Base-by-base conservation (phyloP, 176 grass and related monocot species). In the bread wheat (Triticum aestivum) region DNA sequence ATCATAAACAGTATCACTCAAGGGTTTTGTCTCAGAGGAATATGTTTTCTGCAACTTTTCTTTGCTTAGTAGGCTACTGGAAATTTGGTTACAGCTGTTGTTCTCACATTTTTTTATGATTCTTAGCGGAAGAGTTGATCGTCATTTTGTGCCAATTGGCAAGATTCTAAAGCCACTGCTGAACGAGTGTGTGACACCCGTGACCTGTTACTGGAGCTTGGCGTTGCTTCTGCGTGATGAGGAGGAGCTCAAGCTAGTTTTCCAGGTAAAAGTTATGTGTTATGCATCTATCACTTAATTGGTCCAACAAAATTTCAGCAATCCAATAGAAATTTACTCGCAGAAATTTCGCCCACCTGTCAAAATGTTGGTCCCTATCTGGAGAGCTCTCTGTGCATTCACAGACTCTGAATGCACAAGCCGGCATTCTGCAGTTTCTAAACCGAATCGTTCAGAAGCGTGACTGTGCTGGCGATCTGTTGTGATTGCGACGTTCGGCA, bases 121-220 rank as follows among this genome's bases (percentile, higher is more conserved):
- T 64, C 61, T 87, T 90, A 94, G 95, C 11, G 92, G 95, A 75
- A 97, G 76, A 93, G 86, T 88, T 82, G 29, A 88, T 77, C 88
- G 61, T 17, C 85, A 33, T 65, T 97, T 97, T 89, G 82, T 95
- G 80, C 93, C 90, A 75, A 83, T 99, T 56, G 87, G 87, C 58
- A 99, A 94, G 79, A 91, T 96, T 87, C 56, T 93, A 26, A 99
- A 91, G 77, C 88, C 86, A 42, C 21, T 96, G 47, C 42, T 99
- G 72, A 99, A 91, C 75, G 89, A 96, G 77, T 93, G 92, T 4
- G 83, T 95, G 82, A 92, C 87, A 41, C 93, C 89, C 5, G 87
- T 95, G 34, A 91, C 91, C 82, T 95, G 93, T 87, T 95, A 92
- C 80, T 98, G 93, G 92, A 97, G 90, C 81, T 93, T 95, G 65